Percentiles rank a stretch among this genome's conserved stretches.
phyloP scores from a whole-genome alignment of 164 flowering plant genomes.

The Aristolochia californica region DNA sequence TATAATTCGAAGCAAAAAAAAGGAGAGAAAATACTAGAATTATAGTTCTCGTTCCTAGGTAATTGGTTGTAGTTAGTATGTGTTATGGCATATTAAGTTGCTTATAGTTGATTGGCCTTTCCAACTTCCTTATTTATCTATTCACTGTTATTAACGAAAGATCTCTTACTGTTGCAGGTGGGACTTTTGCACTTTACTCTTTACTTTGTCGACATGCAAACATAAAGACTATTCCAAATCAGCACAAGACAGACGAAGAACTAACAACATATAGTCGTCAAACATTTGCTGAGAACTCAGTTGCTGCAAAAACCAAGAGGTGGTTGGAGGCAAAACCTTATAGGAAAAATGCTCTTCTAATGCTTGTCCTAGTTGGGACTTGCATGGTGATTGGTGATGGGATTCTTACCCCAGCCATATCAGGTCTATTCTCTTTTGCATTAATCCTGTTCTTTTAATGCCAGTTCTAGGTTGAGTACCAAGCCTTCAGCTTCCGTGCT shows the following conservation, averaged over 20 bases:
- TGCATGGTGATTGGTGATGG: slow-evolving; percentile 98
- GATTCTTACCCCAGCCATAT: slow-evolving; percentile 94
- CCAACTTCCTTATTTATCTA: background rate
- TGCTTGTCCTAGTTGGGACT: slow-evolving; percentile 85
- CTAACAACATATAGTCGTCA: slow-evolving; percentile 83
- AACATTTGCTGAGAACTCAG: slow-evolving; percentile 57
- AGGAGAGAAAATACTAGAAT: background rate
- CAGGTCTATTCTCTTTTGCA: slow-evolving; percentile 29
- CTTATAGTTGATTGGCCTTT: background rate
- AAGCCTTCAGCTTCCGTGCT: background rate
- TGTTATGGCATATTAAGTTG: background rate
- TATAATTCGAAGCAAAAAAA: background rate
- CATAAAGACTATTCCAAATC: slow-evolving; percentile 76
- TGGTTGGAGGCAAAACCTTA: slow-evolving; percentile 60
- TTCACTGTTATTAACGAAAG: background rate
- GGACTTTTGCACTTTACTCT: slow-evolving; percentile 92
- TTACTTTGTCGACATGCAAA: slow-evolving; percentile 94
- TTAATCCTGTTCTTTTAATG: background rate
- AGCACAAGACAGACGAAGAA: slow-evolving; percentile 85
- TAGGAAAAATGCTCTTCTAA: slow-evolving; percentile 59
- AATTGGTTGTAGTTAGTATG: background rate
- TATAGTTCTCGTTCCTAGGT: background rate
- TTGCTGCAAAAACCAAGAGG: slow-evolving; percentile 82
- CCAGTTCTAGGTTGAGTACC: background rate
- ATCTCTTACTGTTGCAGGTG: slow-evolving; percentile 39